These are phyloP conservation scores for Chrysoporthe deuterocubensis DNA, from an alignment of 2,329 filamentous ascomycete species.

Conservation along the genomic window DNA sequence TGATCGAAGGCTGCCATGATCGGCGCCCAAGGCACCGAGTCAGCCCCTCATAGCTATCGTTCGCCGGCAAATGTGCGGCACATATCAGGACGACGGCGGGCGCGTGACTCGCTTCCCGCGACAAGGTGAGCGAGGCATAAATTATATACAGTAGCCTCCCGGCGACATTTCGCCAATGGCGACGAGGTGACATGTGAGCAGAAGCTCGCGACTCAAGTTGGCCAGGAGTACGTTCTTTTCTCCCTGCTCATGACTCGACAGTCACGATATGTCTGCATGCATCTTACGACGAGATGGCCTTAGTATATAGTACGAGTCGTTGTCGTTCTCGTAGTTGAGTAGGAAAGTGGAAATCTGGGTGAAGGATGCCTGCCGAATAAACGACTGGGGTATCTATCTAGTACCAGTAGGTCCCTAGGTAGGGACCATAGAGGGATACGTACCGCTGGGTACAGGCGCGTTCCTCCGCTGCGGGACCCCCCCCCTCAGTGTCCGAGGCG, in stretches of 20 bases:
- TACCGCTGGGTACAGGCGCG: neutral
- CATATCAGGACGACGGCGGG: neutral
- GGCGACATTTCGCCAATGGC: neutral
- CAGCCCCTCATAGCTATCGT: neutral
- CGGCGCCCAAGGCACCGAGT: neutral
- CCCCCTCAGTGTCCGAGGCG: neutral
- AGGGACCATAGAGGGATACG: neutral
- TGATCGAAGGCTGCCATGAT: neutral
- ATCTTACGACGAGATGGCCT: neutral
- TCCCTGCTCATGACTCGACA: neutral
- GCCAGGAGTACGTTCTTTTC: neutral
- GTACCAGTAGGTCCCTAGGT: neutral
- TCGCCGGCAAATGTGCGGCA: too few species aligned
- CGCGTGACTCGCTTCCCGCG: neutral
- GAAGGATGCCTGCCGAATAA: neutral
- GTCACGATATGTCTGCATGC: neutral
- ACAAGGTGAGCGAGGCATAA: neutral
- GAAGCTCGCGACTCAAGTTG: neutral
- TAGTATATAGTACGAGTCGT: neutral
- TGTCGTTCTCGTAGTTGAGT: neutral
- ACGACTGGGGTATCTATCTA: neutral
- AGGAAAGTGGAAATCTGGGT: neutral
- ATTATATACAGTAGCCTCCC: neutral
- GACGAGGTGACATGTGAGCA: neutral
- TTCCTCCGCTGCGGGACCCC: constrained; percentile 2